A percentile compares a stretch with the other conserved stretches of the same genome.
Conservation (phyloP, 495 filamentous ascomycete genomes). For the Pyronema omphalodes region DNA sequence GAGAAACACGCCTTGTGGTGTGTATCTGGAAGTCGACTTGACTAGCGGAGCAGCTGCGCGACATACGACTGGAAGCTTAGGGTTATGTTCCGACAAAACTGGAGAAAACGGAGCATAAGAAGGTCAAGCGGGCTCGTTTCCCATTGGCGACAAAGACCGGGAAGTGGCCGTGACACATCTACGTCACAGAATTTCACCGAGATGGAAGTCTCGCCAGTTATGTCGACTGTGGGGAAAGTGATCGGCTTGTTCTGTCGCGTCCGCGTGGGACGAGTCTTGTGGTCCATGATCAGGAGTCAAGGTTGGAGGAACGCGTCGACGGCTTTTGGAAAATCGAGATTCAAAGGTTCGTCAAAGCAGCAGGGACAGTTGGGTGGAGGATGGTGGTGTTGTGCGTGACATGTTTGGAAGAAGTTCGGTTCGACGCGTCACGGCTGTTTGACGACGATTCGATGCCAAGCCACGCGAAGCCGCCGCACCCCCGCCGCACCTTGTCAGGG, state of each 20-base stretch:
- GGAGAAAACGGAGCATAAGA: slow-evolving; percentile 9
- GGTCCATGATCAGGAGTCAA: slow-evolving; percentile 3
- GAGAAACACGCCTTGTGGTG: slow-evolving; percentile 6
- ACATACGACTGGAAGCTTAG: slow-evolving; percentile 20
- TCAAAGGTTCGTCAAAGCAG: slow-evolving; percentile 9
- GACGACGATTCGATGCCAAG: neutral
- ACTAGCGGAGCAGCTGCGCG: slow-evolving; percentile 15
- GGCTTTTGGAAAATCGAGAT: slow-evolving; percentile 7
- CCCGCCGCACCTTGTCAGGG: too few species aligned
- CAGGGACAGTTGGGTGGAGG: slow-evolving; percentile 17
- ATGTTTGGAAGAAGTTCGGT: neutral
- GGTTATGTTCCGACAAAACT: slow-evolving; percentile 23
- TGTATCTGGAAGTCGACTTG: slow-evolving; percentile 12
- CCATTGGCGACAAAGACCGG: slow-evolving; percentile 23
- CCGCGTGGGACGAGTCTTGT: neutral
- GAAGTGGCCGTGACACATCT: slow-evolving; percentile 20
- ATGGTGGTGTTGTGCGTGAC: slow-evolving; percentile 8
- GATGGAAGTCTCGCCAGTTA: slow-evolving; percentile 14
- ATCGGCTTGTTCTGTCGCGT: slow-evolving; percentile 13
- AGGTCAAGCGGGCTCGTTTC: slow-evolving; percentile 14
- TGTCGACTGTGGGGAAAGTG: slow-evolving; percentile 15
- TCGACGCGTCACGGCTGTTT: slow-evolving; percentile 4
- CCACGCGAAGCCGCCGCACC: neutral
- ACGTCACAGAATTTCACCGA: slow-evolving; percentile 12
- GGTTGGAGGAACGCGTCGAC: slow-evolving; percentile 13